phyloP scores from a whole-genome alignment of 257 asterid genomes.

The Cinchona pubescens region DNA sequence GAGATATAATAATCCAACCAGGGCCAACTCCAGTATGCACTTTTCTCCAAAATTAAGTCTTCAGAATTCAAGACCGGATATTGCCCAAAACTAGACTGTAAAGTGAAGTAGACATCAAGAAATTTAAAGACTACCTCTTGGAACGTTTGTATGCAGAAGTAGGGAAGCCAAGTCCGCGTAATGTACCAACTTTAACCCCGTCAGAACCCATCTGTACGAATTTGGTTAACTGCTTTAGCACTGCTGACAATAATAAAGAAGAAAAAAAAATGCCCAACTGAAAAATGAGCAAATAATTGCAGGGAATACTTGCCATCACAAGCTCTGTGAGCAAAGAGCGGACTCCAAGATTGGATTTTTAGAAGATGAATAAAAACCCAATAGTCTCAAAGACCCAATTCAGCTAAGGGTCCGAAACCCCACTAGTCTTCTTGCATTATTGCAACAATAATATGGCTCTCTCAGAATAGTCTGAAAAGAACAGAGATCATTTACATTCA shows the following conservation, averaged over 20 bases:
- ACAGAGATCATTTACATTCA: constrained; percentile 31
- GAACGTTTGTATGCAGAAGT: constrained; percentile 59
- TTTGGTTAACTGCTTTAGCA: constrained; percentile 22
- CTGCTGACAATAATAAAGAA: constrained; percentile 6
- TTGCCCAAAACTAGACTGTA: constrained; percentile 6
- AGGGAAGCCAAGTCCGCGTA: constrained; percentile 31
- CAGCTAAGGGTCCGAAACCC: constrained; percentile 38
- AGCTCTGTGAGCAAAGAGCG: constrained; percentile 26
- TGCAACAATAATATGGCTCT: constrained; percentile 21
- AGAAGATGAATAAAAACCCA: constrained; percentile 17
- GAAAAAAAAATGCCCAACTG: constrained; percentile 7
- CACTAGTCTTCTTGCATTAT: constrained; percentile 35
- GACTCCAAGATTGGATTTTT: constrained; percentile 47
- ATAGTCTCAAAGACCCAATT: constrained; percentile 24
- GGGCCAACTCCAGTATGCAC: not conserved
- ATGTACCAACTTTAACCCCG: constrained; percentile 49
- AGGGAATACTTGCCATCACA: constrained; percentile 36
- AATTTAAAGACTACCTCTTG: constrained; percentile 50
- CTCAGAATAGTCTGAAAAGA: constrained; percentile 26
- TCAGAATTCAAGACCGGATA: constrained; percentile 7
- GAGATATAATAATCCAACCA: not conserved
- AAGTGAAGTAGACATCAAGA: constrained; percentile 9
- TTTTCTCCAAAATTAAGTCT: constrained; percentile 14
- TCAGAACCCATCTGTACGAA: constrained; percentile 69
- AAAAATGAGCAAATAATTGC: constrained; percentile 16